Conservation (phyloP, 2,329 filamentous ascomycete genomes). For the Allantophomopsis lycopodina region DNA sequence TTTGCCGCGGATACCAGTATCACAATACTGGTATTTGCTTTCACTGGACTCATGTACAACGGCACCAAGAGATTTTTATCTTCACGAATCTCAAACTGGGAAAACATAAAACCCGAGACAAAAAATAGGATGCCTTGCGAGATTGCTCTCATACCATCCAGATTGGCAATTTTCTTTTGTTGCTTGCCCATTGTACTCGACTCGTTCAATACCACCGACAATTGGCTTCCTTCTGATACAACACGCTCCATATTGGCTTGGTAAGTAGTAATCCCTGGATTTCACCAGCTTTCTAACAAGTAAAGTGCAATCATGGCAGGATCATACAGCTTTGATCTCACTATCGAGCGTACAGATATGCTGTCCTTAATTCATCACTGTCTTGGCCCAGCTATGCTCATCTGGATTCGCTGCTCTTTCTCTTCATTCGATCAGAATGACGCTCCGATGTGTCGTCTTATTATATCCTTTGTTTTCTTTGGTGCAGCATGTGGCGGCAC, state of each 20-base stretch:
- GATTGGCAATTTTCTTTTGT: background rate
- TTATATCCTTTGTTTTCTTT: constrained; percentile 2
- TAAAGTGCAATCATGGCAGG: constrained; percentile 2
- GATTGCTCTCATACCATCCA: background rate
- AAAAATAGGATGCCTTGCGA: constrained; percentile 1
- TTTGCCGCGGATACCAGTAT: background rate
- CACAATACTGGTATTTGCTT: background rate
- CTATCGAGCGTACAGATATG: constrained; percentile 1
- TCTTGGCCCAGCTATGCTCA: constrained; percentile 1
- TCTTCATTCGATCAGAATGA: background rate
- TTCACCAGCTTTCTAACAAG: background rate
- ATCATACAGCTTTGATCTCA: constrained; percentile 1
- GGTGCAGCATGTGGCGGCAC: constrained; percentile 1
- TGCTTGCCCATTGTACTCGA: constrained; percentile 1
- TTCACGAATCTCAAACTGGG: background rate
- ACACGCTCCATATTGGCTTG: constrained; percentile 1
- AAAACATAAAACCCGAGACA: background rate
- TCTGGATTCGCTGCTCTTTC: constrained; percentile 1
- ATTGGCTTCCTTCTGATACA: constrained; percentile 1
- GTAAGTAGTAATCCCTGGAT: background rate
- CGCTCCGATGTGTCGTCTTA: constrained; percentile 1
- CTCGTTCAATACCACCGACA: background rate
- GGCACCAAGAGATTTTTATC: background rate
- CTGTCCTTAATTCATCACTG: constrained; percentile 3
- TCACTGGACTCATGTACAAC: constrained; percentile 1